Conservation (phyloP, 2,329 filamentous ascomycete species). For the Rosellinia necatrix region DNA sequence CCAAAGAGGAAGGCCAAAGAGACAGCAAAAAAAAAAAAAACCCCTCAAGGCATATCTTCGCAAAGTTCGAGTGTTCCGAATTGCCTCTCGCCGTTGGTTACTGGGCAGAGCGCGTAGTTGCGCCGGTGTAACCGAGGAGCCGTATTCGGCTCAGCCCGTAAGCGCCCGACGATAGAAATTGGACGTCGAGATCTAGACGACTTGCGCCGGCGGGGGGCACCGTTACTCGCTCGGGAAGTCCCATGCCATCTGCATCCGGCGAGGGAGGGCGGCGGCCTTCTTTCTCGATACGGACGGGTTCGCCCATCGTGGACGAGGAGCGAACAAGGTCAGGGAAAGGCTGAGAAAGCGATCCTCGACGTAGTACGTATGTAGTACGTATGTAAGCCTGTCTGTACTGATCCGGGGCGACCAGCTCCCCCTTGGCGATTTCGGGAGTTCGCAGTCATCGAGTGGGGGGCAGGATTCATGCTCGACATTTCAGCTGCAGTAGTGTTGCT, state of each 20-base stretch:
- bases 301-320: no score
- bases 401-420: constrained; percentile 1
- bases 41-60: no score
- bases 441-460: neutral
- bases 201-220: constrained; percentile 3
- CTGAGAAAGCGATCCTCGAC: neutral
- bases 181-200: neutral
- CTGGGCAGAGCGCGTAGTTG: neutral
- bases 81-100: no score
- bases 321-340: no score
- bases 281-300: constrained; percentile 13
- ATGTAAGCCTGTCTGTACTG: no score
- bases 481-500: constrained; percentile 4
- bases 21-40: no score
- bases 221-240: neutral
- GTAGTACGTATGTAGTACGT: no score
- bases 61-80: no score
- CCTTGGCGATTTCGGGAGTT: constrained; percentile 7
- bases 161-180: neutral
- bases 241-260: constrained; percentile 11
- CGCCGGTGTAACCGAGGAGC: neutral
- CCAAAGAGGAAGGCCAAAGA: no score
- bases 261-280: constrained; percentile 7
- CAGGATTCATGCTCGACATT: constrained; percentile 19
- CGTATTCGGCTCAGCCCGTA: neutral